Conservation (phyloP, 2,329 filamentous ascomycete species). For the Talaromyces rugulosus region DNA sequence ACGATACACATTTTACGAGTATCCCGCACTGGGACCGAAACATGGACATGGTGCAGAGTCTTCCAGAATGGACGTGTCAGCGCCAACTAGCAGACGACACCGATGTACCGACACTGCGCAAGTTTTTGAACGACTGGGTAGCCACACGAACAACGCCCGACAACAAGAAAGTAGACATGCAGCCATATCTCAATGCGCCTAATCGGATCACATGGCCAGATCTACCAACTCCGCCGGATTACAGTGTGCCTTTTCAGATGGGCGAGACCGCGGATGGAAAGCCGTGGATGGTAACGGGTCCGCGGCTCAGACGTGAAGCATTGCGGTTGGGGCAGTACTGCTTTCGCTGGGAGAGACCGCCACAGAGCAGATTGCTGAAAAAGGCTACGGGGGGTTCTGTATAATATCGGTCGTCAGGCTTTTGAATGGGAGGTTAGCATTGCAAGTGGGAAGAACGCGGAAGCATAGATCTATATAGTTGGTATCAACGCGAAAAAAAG, state of each 20-base stretch:
- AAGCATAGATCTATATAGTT: too few species aligned
- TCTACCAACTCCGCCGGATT: slow-evolving; percentile 14
- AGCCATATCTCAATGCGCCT: slow-evolving; percentile 18
- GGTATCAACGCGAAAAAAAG: too few species aligned
- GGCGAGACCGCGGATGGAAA: slow-evolving; percentile 13
- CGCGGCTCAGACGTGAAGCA: not conserved
- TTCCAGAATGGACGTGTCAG: slow-evolving; percentile 15
- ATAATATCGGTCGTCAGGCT: too few species aligned
- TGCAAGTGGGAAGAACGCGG: too few species aligned
- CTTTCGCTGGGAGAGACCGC: not conserved
- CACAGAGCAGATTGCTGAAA: not conserved
- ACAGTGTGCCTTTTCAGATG: not conserved
- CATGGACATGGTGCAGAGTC: slow-evolving; percentile 19
- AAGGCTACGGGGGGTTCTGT: too few species aligned
- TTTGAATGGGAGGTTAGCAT: too few species aligned
- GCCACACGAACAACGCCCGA: slow-evolving; percentile 10
- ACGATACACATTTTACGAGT: slow-evolving; percentile 20
- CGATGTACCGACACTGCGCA: slow-evolving; percentile 16
- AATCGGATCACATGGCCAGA: slow-evolving; percentile 17
- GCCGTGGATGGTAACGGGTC: slow-evolving; percentile 12
- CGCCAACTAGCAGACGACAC: slow-evolving; percentile 17
- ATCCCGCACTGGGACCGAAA: slow-evolving; percentile 22
- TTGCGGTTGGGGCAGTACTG: not conserved
- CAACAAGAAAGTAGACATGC: slow-evolving; percentile 3
- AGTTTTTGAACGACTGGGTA: slow-evolving; percentile 17